A percentile compares a stretch with the other conserved stretches of the same genome.
Evolutionary conservation across 192 early-diverging fungal species (phyloP).

Genomic region (Backusella mclennaniae): DNA sequence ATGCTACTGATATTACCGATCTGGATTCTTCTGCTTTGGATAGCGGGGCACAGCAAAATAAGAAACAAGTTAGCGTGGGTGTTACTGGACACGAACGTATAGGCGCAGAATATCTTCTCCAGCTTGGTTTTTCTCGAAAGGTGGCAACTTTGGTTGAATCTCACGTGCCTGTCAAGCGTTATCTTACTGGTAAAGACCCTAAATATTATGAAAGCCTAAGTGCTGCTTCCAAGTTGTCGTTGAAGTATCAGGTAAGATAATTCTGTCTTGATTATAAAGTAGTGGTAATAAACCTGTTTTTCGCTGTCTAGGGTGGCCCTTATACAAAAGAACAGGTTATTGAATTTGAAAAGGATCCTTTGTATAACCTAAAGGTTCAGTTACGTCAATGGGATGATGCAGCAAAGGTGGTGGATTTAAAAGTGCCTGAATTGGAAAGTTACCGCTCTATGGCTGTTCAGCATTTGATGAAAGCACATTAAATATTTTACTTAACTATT

Average conservation of each 20-base stretch:
- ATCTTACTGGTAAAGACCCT: slow-evolving; percentile 47
- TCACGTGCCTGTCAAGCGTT: slow-evolving; percentile 58
- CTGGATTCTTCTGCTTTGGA: slow-evolving; percentile 18
- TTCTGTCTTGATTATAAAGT: not conserved
- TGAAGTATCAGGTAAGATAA: slow-evolving; percentile 45
- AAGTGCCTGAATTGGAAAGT: slow-evolving; percentile 44
- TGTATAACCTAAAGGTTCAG: slow-evolving; percentile 52
- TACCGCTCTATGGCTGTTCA: slow-evolving; percentile 42
- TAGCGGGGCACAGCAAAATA: not conserved
- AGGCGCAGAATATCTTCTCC: slow-evolving; percentile 53
- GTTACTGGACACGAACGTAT: slow-evolving; percentile 53
- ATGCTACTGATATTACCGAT: slow-evolving; percentile 25
- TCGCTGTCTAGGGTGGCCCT: slow-evolving; percentile 34
- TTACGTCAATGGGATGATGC: slow-evolving; percentile 55
- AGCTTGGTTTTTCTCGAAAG: slow-evolving; percentile 52
- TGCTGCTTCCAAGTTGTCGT: slow-evolving; percentile 49
- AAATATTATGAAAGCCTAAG: slow-evolving; percentile 47
- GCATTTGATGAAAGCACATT: slow-evolving; percentile 26
- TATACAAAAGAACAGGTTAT: slow-evolving; percentile 40
- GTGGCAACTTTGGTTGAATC: slow-evolving; percentile 51
- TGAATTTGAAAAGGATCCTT: slow-evolving; percentile 48
- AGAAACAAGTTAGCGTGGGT: slow-evolving; percentile 37
- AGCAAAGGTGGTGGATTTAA: slow-evolving; percentile 40
- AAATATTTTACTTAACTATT: not conserved
- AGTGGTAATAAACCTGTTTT: not conserved